These are phyloP conservation scores for Coffea humblotiana DNA, from an alignment of 305 asterid species.

Conservation along the genomic window DNA sequence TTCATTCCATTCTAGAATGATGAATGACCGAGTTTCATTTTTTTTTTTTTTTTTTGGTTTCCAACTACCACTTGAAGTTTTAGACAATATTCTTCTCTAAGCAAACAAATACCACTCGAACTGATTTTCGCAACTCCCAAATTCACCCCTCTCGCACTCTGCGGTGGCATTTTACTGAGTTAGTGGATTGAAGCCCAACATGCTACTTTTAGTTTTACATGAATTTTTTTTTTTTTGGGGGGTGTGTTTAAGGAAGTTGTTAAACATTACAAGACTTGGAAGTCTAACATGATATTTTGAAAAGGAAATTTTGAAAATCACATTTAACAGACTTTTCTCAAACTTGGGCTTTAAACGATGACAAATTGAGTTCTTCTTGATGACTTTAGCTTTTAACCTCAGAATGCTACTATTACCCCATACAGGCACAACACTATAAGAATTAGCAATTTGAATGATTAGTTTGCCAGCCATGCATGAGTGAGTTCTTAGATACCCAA, in stretches of 20 bases:
- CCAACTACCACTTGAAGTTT: background rate
- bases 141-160: no score
- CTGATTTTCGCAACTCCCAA: no score
- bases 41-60: no score
- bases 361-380: background rate
- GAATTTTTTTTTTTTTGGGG: no score
- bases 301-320: background rate
- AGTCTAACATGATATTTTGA: no score
- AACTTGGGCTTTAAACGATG: background rate
- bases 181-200: no score
- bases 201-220: no score
- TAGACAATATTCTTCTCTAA: no score
- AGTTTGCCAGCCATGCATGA: background rate
- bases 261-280: no score
- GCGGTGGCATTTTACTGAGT: no score
- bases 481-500: background rate
- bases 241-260: no score
- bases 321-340: background rate
- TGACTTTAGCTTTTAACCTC: background rate
- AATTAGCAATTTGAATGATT: background rate
- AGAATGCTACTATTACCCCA: background rate
- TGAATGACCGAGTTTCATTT: background rate
- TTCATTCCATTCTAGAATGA: background rate
- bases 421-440: background rate
- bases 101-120: no score